Evolutionary conservation across 805 yeast species (phyloP).

Genomic region (Ogataea nonfermentans): DNA sequence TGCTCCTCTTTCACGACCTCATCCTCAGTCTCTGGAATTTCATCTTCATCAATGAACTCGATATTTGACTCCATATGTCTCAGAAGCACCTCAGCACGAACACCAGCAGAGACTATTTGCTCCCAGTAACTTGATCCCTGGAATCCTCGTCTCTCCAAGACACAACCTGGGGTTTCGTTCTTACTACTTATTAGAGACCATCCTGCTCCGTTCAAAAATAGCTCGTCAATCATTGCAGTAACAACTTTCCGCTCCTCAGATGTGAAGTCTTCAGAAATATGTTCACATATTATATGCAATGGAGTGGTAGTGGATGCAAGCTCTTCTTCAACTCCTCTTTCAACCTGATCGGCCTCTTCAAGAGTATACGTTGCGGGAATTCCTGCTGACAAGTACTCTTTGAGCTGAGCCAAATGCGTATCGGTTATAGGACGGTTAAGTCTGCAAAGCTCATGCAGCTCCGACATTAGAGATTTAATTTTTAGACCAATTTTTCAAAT

Average conservation of each 20-base stretch:
- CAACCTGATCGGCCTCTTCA: constrained; percentile 68
- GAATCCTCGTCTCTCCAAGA: constrained; percentile 54
- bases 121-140: constrained; percentile 40
- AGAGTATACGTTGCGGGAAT: constrained; percentile 81
- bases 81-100: constrained; percentile 79
- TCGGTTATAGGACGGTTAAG: constrained; percentile 53
- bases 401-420: constrained; percentile 44
- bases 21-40: constrained; percentile 15
- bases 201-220: constrained; percentile 87
- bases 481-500: background rate
- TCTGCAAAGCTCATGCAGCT: constrained; percentile 62
- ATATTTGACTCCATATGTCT: constrained; percentile 66
- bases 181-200: constrained; percentile 79
- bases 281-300: constrained; percentile 63
- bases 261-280: constrained; percentile 42
- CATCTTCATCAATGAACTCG: constrained; percentile 54
- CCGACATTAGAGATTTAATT: constrained; percentile 50
- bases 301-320: constrained; percentile 68
- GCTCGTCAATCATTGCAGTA: constrained; percentile 52
- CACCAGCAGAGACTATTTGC: constrained; percentile 78
- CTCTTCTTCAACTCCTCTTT: constrained; percentile 40
- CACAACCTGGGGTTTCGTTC: constrained; percentile 82
- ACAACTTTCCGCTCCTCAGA: constrained; percentile 46
- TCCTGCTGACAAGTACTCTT: constrained; percentile 52
- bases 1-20: constrained; percentile 14